Base-by-base conservation (phyloP, 75 land plant species). In the Pinus tabuliformis region DNA sequence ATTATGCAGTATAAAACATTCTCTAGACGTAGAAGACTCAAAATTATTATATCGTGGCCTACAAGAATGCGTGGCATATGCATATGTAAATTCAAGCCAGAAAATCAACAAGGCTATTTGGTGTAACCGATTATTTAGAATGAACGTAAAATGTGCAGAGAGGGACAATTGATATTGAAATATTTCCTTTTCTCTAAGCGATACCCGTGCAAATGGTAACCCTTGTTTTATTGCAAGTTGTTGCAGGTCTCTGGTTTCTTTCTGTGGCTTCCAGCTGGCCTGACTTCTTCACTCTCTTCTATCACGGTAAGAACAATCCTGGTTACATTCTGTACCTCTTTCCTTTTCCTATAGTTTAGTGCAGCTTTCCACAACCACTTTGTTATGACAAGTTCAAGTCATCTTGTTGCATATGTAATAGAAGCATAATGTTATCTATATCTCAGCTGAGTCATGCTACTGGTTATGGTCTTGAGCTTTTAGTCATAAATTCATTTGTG, bases 191-290 rank as follows among this genome's bases (percentile, higher is more conserved):
- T 42, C 39, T 20, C 8, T 8, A 77, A 45, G 20, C 13, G 2
- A 62, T 20, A 3, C 13, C 62, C 58, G 0, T 26, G 26, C 0
- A 26, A 26, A 26, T 26, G 26, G 26, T 61, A 37, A 57, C 18
- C 45, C 24, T 30, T 56, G 37, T 66, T n/a, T 33, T 59, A 65
- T 60, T 71, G 20, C 90, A 95, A 95, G 91, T 86, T 18, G 75
- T 95, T 62, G 90, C 90, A 63, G 90, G 82, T 8, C 64, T 95
- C 62, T 95, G 93, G 91, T 74, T 88, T 58, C 78, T 95, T 6
- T 92, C 98, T 26, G 72, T 89, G 56, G 78, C 89, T 42, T 92
- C 93, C 1, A 78, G 81, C 36, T 90, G 95, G 79, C 83, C 81
- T 85, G 87, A 87, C 58, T 92, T 95, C 83, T 78, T 95, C 77